phyloP scores from a whole-genome alignment of 352 stramenopile species.

The Globisporangium nunn region DNA sequence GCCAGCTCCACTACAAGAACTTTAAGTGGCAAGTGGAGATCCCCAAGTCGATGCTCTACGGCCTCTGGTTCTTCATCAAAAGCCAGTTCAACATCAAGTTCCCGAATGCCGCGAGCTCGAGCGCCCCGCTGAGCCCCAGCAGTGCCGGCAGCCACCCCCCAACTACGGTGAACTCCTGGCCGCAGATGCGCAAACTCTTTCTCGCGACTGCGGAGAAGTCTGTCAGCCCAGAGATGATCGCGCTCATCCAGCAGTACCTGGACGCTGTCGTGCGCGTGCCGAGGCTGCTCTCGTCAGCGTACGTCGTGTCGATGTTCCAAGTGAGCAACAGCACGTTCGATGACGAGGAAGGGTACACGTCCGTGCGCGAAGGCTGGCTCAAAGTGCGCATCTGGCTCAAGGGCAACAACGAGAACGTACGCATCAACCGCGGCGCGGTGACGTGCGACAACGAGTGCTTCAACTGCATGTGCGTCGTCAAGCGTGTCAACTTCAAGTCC shows the following conservation, averaged over 20 bases:
- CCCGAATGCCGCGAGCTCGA: conserved; percentile 10
- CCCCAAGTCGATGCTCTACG: conserved; percentile 73
- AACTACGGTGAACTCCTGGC: conserved; percentile 27
- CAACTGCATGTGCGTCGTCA: conserved; percentile 87
- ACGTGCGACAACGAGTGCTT: conserved; percentile 86
- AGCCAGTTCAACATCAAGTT: conserved; percentile 58
- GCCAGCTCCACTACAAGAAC: conserved; percentile 57
- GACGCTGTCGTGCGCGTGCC: conserved; percentile 62
- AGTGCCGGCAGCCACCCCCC: conserved; percentile 6
- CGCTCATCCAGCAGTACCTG: conserved; percentile 67
- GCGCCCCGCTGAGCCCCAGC: conserved; percentile 9
- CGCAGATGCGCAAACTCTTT: conserved; percentile 77
- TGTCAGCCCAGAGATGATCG: conserved; percentile 65
- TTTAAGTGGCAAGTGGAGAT: conserved; percentile 84
- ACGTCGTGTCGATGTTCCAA: conserved; percentile 74
- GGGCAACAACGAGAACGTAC: conserved; percentile 80
- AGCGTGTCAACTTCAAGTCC: conserved; percentile 77
- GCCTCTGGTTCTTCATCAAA: conserved; percentile 86
- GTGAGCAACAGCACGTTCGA: conserved; percentile 83
- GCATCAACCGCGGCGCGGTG: conserved; percentile 64
- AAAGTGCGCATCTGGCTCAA: conserved; percentile 82
- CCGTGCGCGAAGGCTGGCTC: conserved; percentile 75
- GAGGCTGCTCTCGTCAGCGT: conserved; percentile 52
- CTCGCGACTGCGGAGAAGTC: conserved; percentile 72
- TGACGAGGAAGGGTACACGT: conserved; percentile 75